Conservation (phyloP, 2,329 filamentous ascomycete species). For the Penicillium rolfsii region DNA sequence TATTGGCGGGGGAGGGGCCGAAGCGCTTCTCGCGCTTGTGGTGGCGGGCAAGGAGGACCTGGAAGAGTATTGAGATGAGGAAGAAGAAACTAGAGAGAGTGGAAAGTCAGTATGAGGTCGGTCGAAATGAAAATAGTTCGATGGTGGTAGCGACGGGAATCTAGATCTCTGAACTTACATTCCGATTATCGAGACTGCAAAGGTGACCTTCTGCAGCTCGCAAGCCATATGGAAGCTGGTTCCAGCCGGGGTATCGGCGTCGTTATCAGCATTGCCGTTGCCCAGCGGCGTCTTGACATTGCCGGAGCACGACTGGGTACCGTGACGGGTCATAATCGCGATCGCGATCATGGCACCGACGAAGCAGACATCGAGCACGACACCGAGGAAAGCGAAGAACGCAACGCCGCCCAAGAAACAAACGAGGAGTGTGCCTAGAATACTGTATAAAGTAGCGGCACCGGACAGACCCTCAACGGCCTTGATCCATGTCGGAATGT, state of each 20-base stretch:
- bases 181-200: slow-evolving; percentile 77
- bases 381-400: slow-evolving; percentile 72
- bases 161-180: slow-evolving; percentile 58
- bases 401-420: slow-evolving; percentile 77
- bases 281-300: slow-evolving; percentile 71
- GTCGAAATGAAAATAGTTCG: too few relatives aligned
- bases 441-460: slow-evolving; percentile 71
- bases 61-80: slow-evolving; percentile 69
- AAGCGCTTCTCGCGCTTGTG: slow-evolving; percentile 75
- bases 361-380: slow-evolving; percentile 78
- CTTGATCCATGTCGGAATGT: slow-evolving; percentile 67
- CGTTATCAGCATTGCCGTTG: slow-evolving; percentile 54
- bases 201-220: slow-evolving; percentile 72
- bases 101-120: background rate
- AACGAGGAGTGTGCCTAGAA: slow-evolving; percentile 72
- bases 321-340: slow-evolving; percentile 71
- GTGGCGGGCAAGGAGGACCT: slow-evolving; percentile 69
- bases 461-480: slow-evolving; percentile 81
- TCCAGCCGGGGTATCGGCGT: slow-evolving; percentile 52
- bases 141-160: background rate
- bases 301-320: slow-evolving; percentile 67
- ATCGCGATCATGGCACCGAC: slow-evolving; percentile 79
- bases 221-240: slow-evolving; percentile 66
- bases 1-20: slow-evolving; percentile 66
- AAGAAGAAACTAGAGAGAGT: slow-evolving; percentile 67